A percentile compares a stretch with the other conserved stretches of the same genome.
Evolutionary conservation across 23 red algal species (phyloP).

Genomic region (Gracilaria gracilis): DNA sequence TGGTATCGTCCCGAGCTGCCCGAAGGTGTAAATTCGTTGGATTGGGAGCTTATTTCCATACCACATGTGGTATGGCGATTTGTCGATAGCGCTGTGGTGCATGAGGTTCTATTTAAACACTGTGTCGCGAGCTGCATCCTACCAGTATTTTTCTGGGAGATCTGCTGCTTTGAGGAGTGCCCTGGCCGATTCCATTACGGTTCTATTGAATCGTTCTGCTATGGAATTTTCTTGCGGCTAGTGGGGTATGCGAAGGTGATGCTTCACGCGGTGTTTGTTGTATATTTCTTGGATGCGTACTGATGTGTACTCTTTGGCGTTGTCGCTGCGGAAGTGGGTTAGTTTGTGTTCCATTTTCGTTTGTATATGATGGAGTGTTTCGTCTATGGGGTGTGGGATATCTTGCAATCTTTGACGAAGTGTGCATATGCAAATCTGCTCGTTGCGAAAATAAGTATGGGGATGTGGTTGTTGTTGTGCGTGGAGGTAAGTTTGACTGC

Average conservation of each 20-base stretch:
- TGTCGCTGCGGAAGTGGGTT: background rate
- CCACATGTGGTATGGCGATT: slow-evolving; percentile 23
- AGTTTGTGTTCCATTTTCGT: background rate
- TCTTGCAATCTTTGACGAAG: background rate
- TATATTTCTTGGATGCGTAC: background rate
- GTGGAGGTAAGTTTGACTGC: background rate
- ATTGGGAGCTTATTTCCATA: background rate
- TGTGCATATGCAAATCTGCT: background rate
- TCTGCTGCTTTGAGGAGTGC: background rate
- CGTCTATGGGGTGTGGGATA: background rate
- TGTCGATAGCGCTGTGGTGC: background rate
- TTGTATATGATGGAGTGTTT: slow-evolving; percentile 14
- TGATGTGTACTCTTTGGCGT: slow-evolving; percentile 4
- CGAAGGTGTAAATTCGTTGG: background rate
- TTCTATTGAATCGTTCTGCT: background rate
- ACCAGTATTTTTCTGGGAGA: background rate
- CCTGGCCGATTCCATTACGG: background rate
- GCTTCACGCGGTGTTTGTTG: background rate
- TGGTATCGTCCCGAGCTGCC: background rate
- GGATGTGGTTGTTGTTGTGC: slow-evolving; percentile 9
- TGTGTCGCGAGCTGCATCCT: background rate
- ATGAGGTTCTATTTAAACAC: background rate
- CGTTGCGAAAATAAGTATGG: background rate
- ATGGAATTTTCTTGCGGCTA: background rate
- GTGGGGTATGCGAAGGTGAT: background rate